Base-by-base conservation (phyloP, 306 rosid species). In the Bauhinia variegata region DNA sequence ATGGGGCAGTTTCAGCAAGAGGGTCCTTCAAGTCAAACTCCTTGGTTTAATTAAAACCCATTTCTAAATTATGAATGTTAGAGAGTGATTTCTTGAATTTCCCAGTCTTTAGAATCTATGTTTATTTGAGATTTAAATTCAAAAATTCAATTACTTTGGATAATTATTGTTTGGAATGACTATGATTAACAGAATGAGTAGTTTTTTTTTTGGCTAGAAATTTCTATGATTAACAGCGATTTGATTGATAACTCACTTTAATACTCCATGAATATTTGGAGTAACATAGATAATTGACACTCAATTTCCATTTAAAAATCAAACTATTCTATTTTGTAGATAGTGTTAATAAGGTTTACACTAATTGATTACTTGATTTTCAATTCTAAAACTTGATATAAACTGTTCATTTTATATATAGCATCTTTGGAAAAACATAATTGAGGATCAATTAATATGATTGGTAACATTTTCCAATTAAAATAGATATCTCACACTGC, bases 11-110 rank as follows among this genome's bases (percentile, higher is more conserved):
- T 73, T 67, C 82, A 78, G 1, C 52, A 39, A 16, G 14, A 42
- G 63, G 65, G 71, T 38, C 44, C 62, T 43, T 59, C 74, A 16
- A 14, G 19, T 60, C 60, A 77, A n/a, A 47, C 46, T 62, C 52
- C 54, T 78, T 67, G 72, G 72, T 67, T 64, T 46, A 47, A 38
- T 54, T 80, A 71, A 37, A 49, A 38, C 6, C 3, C 30, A 4
- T 68, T 23, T 73, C 63, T n/a, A 33, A n/a, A 5, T 54, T 13
- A 0, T n/a, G 33, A 11, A 64, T 1, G 37, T 18, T 54, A 42
- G 44, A 68, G 8, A n/a, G n/a, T n/a, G n/a, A n/a, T n/a, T n/a
- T n/a, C n/a, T n/a, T n/a, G n/a, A 30, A 31, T 44, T 55, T 44
- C 33, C 11, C 17, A 57, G 15, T 32, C 56, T 5, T 15, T 43